These are phyloP conservation scores for Thermoascus crustaceus DNA, from an alignment of 2,329 filamentous ascomycete species.

Conservation along the genomic window DNA sequence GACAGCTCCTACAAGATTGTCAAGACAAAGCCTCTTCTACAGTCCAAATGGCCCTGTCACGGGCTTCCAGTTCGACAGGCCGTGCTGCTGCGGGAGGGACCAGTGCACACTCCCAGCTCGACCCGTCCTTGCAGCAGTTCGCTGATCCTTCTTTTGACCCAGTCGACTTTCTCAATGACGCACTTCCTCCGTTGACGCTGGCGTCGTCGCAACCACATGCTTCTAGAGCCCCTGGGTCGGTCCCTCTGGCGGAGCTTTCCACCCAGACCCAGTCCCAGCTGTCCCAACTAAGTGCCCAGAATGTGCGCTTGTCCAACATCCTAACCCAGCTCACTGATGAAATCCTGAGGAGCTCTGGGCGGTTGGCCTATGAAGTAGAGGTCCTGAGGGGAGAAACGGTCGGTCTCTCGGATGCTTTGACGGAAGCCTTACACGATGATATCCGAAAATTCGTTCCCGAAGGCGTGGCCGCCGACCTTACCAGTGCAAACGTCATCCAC, in stretches of 20 bases:
- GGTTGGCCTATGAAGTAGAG: conserved; percentile 90
- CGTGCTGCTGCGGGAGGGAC: conserved; percentile 13
- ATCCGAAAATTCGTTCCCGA: conserved; percentile 62
- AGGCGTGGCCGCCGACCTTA: conserved; percentile 18
- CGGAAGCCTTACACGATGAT: conserved; percentile 63
- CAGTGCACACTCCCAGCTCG: conserved; percentile 56
- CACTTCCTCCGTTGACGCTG: conserved; percentile 59
- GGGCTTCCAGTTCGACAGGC: conserved; percentile 8
- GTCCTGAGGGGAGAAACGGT: conserved; percentile 81
- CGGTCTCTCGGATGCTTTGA: conserved; percentile 68
- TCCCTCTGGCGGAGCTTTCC: conserved; percentile 67
- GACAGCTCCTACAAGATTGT: neutral
- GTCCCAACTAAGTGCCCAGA: conserved; percentile 81
- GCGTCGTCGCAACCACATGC: conserved; percentile 34
- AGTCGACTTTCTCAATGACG: conserved; percentile 73
- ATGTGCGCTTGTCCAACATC: conserved; percentile 68
- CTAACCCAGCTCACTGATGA: conserved; percentile 90
- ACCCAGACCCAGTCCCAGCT: conserved; percentile 75
- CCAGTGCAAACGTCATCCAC: conserved; percentile 4
- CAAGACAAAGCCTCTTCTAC: too few species aligned
- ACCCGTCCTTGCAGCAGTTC: conserved; percentile 67
- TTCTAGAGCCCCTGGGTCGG: conserved; percentile 37
- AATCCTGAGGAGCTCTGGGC: conserved; percentile 78
- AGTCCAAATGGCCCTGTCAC: neutral
- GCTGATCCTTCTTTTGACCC: conserved; percentile 70